Base-by-base conservation (phyloP, 495 filamentous ascomycete genomes). In the Trichoderma parareesei region DNA sequence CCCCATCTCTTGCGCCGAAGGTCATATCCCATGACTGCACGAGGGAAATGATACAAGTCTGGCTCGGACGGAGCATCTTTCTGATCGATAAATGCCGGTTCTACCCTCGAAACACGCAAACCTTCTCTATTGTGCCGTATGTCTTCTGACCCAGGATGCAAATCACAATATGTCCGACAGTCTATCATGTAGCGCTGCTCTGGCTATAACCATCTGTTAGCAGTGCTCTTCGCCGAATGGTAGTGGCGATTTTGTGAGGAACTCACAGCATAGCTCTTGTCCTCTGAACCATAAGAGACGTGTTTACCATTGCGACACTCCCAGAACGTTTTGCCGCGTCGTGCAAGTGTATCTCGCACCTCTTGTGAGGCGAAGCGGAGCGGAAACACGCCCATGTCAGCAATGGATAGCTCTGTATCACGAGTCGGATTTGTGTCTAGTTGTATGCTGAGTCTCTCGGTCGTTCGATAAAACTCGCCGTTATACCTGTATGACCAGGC, bases 1-100 rank as follows among this genome's bases (percentile, higher is more conserved):
- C 60, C 60, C 60, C 60, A 62, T 38, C 13, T 40, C n/a, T 62
- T 43, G 4, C 38, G 11, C 13, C 38, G 60, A 10, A 62, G n/a
- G 5, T 62, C 20, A 16, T 42, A 62, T 13, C 60, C 60, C 16
- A 43, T 41, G 10, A 62, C 7, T 14, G 8, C 13, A 5, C 33
- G 18, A 27, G 60, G 60, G 7, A 62, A 27, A 2, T 43, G 46
- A 49, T 18, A 49, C 18, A 49, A 2, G 9, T 27, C n/a, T 18
- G 46, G 46, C 46, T 49, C n/a, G 9, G n/a, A 27, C 2, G n/a
- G 46, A 7, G 46, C n/a, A 3, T 49, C 46, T 8, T 49, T 18
- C 8, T 49, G 46, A 16, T 49, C 16, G 18, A 49, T 49, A 18
- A 49, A 49, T 4, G 46, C 18, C n/a, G 46, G n/a, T 49, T 49